Conservation (phyloP, 2,329 filamentous ascomycete species). For the Claviceps digitariae region DNA sequence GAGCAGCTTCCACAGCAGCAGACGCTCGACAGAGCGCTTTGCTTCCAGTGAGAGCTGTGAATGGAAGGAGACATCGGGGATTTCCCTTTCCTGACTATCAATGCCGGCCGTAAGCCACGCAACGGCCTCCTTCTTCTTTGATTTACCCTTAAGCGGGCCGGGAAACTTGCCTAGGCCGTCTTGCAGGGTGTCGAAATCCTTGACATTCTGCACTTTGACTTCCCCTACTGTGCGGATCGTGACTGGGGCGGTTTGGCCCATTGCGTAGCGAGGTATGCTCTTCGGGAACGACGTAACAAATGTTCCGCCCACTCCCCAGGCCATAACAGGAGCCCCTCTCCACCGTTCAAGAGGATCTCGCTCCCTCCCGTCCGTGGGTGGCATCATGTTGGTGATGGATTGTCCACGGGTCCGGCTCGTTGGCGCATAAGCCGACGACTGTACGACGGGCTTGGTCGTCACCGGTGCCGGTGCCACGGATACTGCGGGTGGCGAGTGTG, state of each 20-base stretch:
- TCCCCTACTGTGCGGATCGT: constrained; percentile 75
- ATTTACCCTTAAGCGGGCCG: constrained; percentile 75
- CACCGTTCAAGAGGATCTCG: constrained; percentile 74
- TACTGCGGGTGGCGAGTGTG: constrained; percentile 26
- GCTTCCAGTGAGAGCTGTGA: constrained; percentile 43
- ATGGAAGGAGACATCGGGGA: constrained; percentile 34
- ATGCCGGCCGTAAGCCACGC: constrained; percentile 71
- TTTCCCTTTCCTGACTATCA: constrained; percentile 51
- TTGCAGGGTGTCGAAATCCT: constrained; percentile 55
- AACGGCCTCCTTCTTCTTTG: constrained; percentile 88
- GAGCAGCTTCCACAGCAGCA: constrained; percentile 79
- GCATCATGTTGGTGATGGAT: constrained; percentile 43
- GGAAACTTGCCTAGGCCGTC: constrained; percentile 73
- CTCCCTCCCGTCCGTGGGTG: constrained; percentile 52
- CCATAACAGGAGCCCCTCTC: constrained; percentile 78
- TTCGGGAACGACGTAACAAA: constrained; percentile 79
- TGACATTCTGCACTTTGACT: constrained; percentile 63
- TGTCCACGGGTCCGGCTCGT: constrained; percentile 33
- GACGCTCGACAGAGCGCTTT: constrained; percentile 64
- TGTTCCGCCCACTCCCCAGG: constrained; percentile 76
- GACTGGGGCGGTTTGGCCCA: constrained; percentile 57
- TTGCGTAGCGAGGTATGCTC: constrained; percentile 73
- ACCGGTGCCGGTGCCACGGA: constrained; percentile 17
- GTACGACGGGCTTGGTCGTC: constrained; percentile 11
- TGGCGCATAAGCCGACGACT: constrained; percentile 15